Percentiles rank a stretch among this genome's conserved stretches.
These are phyloP conservation scores for Trametes villosa DNA, from an alignment of 768 basidiomycete genomes.

Conservation along the genomic window DNA sequence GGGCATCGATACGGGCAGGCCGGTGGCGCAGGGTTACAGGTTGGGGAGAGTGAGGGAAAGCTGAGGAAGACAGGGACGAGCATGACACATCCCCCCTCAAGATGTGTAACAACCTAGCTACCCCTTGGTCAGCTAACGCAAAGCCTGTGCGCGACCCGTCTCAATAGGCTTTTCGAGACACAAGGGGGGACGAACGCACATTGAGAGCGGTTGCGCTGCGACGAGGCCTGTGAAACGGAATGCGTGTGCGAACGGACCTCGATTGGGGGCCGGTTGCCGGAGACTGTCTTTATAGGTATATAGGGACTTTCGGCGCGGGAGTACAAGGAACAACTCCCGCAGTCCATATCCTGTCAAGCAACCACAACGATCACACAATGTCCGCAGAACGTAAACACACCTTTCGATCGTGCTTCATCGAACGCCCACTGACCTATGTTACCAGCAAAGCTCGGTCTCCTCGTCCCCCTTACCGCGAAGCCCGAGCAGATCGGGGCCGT, in stretches of 20 bases:
- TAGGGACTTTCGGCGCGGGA: not conserved
- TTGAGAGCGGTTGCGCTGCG: not conserved
- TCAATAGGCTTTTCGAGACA: not conserved
- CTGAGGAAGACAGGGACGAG: not conserved
- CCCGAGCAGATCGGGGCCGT: conserved; percentile 30
- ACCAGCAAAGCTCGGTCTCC: conserved; percentile 29
- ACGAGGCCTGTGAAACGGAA: not conserved
- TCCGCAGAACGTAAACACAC: conserved; percentile 8
- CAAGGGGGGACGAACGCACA: not conserved
- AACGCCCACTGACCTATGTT: not conserved
- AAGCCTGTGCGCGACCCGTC: not conserved
- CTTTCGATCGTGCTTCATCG: not conserved
- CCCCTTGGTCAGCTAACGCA: not conserved
- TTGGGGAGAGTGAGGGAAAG: conserved; percentile 1
- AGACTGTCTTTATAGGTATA: not conserved
- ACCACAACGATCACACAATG: not conserved
- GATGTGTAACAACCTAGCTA: not conserved
- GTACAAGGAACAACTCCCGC: not conserved
- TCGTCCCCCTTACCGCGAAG: conserved; percentile 38
- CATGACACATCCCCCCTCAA: not conserved
- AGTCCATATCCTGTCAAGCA: too few species aligned
- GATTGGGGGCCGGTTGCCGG: not conserved
- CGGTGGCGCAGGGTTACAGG: not conserved
- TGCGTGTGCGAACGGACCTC: not conserved
- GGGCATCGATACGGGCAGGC: not conserved